These are phyloP conservation scores for Aspergillus sp. DNA, from an alignment of 2,329 filamentous ascomycete genomes.

Conservation along the genomic window DNA sequence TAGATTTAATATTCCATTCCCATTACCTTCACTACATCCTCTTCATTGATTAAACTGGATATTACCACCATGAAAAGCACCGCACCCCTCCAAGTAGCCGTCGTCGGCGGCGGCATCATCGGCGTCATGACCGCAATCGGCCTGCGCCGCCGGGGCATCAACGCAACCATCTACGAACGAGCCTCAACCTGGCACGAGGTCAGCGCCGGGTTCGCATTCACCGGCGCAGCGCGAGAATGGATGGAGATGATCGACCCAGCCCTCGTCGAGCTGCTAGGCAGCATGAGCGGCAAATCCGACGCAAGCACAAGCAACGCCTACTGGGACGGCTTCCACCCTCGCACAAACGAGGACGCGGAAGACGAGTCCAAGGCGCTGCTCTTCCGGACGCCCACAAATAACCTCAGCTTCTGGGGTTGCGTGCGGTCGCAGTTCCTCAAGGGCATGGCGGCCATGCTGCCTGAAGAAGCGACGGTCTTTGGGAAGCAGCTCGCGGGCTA, in stretches of 20 bases:
- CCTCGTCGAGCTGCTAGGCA: not conserved
- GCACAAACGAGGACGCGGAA: not conserved
- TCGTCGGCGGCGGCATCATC: slow-evolving; percentile 11
- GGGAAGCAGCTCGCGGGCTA: slow-evolving; percentile 35
- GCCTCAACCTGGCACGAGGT: not conserved
- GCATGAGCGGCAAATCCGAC: not conserved
- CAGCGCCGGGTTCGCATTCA: slow-evolving; percentile 4
- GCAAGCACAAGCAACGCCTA: not conserved
- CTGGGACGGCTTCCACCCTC: not conserved
- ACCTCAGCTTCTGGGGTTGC: not conserved
- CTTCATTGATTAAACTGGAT: not conserved
- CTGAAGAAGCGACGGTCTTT: slow-evolving; percentile 30
- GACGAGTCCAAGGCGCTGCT: not conserved
- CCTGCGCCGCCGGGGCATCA: not conserved
- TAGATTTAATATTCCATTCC: not conserved
- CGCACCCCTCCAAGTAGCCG: slow-evolving; percentile 7
- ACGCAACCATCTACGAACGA: slow-evolving; percentile 2
- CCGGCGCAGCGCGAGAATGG: not conserved
- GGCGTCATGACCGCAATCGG: slow-evolving; percentile 2
- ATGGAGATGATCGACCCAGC: slow-evolving; percentile 5
- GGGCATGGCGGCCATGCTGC: not conserved
- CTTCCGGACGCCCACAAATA: not conserved
- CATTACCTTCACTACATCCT: not conserved
- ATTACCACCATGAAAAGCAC: not conserved
- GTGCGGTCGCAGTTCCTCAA: not conserved